These are phyloP conservation scores for Fragilariopsis cylindrus DNA, from an alignment of 108 stramenopile species.

Conservation along the genomic window DNA sequence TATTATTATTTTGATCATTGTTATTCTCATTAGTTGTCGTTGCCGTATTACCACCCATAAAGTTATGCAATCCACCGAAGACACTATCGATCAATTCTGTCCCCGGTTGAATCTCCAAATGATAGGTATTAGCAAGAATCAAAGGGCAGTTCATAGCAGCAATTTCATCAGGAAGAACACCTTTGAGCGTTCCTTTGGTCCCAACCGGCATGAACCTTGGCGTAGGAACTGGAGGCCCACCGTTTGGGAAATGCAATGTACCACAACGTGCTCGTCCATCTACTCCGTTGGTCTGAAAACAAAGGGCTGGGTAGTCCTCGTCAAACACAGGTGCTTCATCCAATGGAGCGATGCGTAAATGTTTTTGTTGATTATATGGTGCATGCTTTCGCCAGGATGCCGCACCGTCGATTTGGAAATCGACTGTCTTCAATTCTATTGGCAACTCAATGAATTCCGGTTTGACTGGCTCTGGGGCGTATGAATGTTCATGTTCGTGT, in stretches of 20 bases:
- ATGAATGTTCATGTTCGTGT: conserved; percentile 3
- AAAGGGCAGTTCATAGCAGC: conserved; percentile 74
- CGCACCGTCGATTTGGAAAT: conserved; percentile 58
- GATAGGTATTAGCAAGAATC: conserved; percentile 97
- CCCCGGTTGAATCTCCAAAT: conserved; percentile 93
- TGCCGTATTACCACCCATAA: conserved; percentile 75
- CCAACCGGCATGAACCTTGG: conserved; percentile 99
- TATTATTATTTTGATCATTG: not conserved
- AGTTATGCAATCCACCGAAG: conserved; percentile 87
- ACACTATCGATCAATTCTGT: conserved; percentile 75
- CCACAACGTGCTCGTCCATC: conserved; percentile 71
- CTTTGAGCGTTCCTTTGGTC: conserved; percentile 96
- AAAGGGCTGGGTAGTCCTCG: conserved; percentile 50
- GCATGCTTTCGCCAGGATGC: conserved; percentile 75
- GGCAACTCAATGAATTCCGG: conserved; percentile 56
- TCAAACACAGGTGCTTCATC: conserved; percentile 49
- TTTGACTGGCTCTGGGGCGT: conserved; percentile 24
- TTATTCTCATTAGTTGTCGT: not conserved
- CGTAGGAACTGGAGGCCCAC: conserved; percentile 64
- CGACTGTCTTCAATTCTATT: conserved; percentile 53
- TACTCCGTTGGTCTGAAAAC: conserved; percentile 68
- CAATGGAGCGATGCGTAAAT: conserved; percentile 52
- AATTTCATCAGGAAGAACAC: conserved; percentile 79
- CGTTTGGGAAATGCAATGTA: conserved; percentile 71
- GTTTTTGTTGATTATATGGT: conserved; percentile 44